Percentiles rank a stretch among this genome's conserved stretches.
Evolutionary conservation across 2,329 filamentous ascomycete species (phyloP).

Genomic region (Colletotrichum sp.): DNA sequence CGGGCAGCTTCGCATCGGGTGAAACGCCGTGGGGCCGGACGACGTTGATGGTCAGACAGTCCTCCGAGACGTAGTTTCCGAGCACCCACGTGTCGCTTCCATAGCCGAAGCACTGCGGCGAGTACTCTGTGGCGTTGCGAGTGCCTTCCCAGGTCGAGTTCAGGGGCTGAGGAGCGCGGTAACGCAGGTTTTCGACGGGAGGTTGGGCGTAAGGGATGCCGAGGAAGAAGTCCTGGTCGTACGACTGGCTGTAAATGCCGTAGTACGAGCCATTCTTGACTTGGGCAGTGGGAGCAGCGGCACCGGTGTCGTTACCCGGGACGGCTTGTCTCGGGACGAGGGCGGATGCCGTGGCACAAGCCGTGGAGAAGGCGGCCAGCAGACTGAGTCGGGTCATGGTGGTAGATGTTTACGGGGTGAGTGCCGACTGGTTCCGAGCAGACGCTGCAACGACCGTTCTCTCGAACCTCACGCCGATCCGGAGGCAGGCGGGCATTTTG

Average conservation of each 20-base stretch:
- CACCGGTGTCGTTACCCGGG: not conserved
- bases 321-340: constrained; percentile 9
- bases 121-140: constrained; percentile 50
- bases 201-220: constrained; percentile 62
- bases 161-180: constrained; percentile 54
- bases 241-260: constrained; percentile 42
- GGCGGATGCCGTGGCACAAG: constrained; percentile 9
- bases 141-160: constrained; percentile 46
- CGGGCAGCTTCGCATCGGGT: constrained; percentile 51
- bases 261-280: constrained; percentile 36
- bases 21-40: constrained; percentile 30
- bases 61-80: constrained; percentile 31
- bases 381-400: constrained; percentile 12
- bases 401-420: not conserved
- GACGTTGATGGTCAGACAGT: constrained; percentile 35
- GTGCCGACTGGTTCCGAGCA: not conserved
- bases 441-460: not conserved
- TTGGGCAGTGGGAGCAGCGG: constrained; percentile 6
- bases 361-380: constrained; percentile 3
- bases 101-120: constrained; percentile 55
- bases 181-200: constrained; percentile 57
- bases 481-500: not conserved
- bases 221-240: constrained; percentile 56
- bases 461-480: not conserved
- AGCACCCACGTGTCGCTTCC: constrained; percentile 38